Base-by-base conservation (phyloP, 1,284 basidiomycete species). In the Tetrapyrgos nigripes region DNA sequence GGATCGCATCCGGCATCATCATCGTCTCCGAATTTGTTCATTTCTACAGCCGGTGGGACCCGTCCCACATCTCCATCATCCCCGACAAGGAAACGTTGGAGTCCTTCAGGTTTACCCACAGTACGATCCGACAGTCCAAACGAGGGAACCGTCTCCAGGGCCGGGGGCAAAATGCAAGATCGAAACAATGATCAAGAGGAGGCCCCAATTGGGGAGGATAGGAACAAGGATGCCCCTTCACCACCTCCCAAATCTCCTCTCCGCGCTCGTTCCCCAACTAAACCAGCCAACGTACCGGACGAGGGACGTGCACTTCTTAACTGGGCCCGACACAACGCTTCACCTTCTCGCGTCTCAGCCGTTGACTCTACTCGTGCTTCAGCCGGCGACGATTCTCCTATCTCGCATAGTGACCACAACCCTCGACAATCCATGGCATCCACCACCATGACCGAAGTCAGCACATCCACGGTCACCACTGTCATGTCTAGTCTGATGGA, bases 401-500 rank as follows among this genome's bases (percentile, higher is more conserved):
- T 49, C 35, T 35, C 35, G 5, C 5, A n/a, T 23, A 48, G 63
- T 19, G 67, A 69, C 59, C 59, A 62, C 50, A 62, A 68, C 50
- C 74, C 73, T 31, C 78, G 80, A 61, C 82, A 79, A 60, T 86
- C 79, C 48, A 77, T 79, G 60, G 78, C 78, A 13, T 83, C 83
- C 3, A 74, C 75, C 31, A 70, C 69, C 57, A 72, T 78, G 68
- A 81, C 82, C 40, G 82, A 83, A 59, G 79, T 82, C 27, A 85
- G 83, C 57, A 77, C 78, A 57, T 80, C 83, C 24, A 86, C 83
- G 57, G 76, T 78, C 53, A 78, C 82, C 62, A 89, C 87, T 3
- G 76, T 77, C 31, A 80, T 84, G 67, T 91, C 89, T 56, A 91
- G 87, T 63, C 73, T 91, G 57, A 73, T 91, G 56, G 87, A 89